These are phyloP conservation scores for Luffa acutangula DNA, from an alignment of 306 rosid genomes.

Conservation along the genomic window DNA sequence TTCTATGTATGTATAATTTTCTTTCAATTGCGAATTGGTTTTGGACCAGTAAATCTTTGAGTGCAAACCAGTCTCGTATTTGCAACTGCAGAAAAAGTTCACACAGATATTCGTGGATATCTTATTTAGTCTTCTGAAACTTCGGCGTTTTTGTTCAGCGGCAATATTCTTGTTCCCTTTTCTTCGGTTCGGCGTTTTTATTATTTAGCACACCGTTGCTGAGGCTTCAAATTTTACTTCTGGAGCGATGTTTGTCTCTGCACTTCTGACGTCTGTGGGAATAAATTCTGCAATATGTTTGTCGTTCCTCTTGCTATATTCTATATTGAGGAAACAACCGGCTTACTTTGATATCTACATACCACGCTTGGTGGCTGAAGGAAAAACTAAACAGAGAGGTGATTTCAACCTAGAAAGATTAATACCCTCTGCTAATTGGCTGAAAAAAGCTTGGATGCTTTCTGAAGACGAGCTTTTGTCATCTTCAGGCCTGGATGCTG, in stretches of 20 bases:
- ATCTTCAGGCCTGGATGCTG: conserved; percentile 65
- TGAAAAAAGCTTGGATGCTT: conserved; percentile 62
- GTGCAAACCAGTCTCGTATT: neutral
- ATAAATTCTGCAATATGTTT: conserved; percentile 74
- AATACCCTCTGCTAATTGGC: conserved; percentile 75
- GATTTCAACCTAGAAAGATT: conserved; percentile 63
- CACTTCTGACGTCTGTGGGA: conserved; percentile 75
- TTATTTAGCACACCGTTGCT: neutral
- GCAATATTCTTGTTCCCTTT: neutral
- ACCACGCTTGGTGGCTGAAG: conserved; percentile 61
- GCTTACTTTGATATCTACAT: conserved; percentile 53
- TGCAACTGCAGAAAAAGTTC: neutral
- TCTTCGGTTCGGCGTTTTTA: conserved; percentile 15
- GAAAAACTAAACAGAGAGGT: conserved; percentile 36
- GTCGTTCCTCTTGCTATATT: conserved; percentile 62
- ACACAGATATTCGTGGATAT: neutral
- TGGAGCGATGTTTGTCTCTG: conserved; percentile 64
- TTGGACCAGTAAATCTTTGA: neutral
- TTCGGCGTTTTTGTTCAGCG: neutral
- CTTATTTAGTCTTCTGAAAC: neutral
- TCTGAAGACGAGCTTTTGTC: conserved; percentile 71
- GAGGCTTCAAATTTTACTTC: conserved; percentile 7
- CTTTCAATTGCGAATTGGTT: neutral
- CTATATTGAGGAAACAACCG: conserved; percentile 72
- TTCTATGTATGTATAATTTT: neutral